phyloP scores from a whole-genome alignment of 2,329 filamentous ascomycete genomes.

The Trichoderma simmonsii region DNA sequence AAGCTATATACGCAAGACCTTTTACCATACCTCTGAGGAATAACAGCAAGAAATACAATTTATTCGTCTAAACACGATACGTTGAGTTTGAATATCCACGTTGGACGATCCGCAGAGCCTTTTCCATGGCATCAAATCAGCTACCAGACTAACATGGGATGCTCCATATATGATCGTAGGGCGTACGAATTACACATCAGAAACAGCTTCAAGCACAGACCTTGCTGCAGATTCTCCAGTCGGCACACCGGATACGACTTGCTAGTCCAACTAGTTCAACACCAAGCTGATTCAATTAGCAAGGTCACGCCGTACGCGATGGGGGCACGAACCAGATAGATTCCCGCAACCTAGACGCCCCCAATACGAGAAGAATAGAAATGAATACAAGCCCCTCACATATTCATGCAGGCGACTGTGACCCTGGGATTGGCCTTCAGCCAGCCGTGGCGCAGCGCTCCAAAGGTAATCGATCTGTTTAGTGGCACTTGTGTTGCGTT shows the following conservation, averaged over 20 bases:
- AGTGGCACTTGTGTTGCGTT: neutral
- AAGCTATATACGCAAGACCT: neutral
- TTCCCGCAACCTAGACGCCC: neutral
- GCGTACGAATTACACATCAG: neutral
- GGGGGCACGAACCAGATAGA: neutral
- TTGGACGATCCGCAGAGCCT: neutral
- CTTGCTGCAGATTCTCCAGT: neutral
- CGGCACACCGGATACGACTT: neutral
- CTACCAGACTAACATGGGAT: neutral
- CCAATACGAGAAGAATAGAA: neutral
- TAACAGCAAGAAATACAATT: neutral
- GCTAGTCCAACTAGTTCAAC: neutral
- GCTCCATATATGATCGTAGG: neutral
- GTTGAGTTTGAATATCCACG: neutral
- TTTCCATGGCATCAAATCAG: neutral
- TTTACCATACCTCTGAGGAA: neutral
- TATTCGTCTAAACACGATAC: neutral
- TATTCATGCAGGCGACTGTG: neutral
- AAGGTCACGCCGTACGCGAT: neutral
- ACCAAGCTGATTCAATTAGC: neutral
- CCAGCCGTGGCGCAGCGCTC: neutral
- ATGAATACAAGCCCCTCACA: slow-evolving; percentile 7
- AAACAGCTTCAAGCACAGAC: neutral
- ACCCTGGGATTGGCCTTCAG: neutral
- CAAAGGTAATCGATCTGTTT: neutral